These are phyloP conservation scores for Stagonosporopsis rhizophila DNA, from an alignment of 2,329 filamentous ascomycete genomes.

Conservation along the genomic window DNA sequence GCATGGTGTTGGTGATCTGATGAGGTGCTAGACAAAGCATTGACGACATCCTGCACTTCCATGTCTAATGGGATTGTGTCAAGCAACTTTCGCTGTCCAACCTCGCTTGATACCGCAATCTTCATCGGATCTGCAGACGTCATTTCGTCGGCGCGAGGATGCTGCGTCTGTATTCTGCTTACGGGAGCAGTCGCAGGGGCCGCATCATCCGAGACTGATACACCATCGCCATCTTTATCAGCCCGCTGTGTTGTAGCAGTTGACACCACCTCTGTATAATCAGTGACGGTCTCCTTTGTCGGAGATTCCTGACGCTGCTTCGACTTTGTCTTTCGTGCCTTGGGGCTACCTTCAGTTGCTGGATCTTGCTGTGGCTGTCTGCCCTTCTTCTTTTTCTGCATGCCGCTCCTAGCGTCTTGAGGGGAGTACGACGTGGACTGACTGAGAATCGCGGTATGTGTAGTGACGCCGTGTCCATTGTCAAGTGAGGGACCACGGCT, in stretches of 20 bases:
- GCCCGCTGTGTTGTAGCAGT: not conserved
- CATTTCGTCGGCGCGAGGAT: not conserved
- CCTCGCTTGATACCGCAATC: not conserved
- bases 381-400: constrained; percentile 23
- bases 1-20: not conserved
- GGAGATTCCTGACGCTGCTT: constrained; percentile 26
- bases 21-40: not conserved
- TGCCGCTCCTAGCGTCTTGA: constrained; percentile 47
- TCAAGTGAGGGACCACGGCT: not conserved
- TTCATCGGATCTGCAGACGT: not conserved
- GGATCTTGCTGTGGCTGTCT: constrained; percentile 11
- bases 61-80: not conserved
- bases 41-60: not conserved
- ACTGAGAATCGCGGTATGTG: not conserved
- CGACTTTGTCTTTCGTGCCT: constrained; percentile 24
- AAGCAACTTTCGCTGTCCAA: not conserved
- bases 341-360: constrained; percentile 21
- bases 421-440: constrained; percentile 38
- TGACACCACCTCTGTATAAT: not conserved
- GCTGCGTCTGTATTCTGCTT: not conserved
- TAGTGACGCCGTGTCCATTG: not conserved
- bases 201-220: not conserved
- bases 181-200: not conserved
- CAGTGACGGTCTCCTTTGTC: constrained; percentile 11
- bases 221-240: not conserved